Conservation (phyloP, 2,329 filamentous ascomycete species). For the Paradendryphiella salina region DNA sequence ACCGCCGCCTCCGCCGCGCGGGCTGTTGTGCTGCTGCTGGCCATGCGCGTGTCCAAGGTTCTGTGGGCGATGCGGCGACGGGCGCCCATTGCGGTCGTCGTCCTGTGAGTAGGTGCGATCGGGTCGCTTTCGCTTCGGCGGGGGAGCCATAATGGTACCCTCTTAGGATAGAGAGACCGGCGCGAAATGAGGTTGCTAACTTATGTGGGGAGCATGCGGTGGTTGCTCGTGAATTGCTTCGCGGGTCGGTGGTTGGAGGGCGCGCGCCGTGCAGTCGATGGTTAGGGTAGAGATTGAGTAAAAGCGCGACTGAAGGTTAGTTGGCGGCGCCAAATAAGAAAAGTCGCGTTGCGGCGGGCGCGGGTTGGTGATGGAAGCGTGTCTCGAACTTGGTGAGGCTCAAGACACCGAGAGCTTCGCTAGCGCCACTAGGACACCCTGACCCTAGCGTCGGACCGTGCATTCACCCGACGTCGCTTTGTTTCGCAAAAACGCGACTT, state of each 20-base stretch:
- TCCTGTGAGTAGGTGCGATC: constrained; percentile 53
- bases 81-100: constrained; percentile 47
- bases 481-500: background rate
- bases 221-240: constrained; percentile 15
- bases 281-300: background rate
- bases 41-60: constrained; percentile 58
- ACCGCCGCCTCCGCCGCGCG: constrained; percentile 35
- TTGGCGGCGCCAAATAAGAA: constrained; percentile 1
- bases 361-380: constrained; percentile 16
- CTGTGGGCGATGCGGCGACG: constrained; percentile 57
- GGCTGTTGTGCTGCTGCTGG: constrained; percentile 33
- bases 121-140: constrained; percentile 60
- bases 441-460: constrained; percentile 8
- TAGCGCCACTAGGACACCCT: constrained; percentile 9
- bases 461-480: background rate
- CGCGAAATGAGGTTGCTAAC: constrained; percentile 24
- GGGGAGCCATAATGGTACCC: constrained; percentile 53
- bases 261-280: constrained; percentile 4
- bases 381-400: constrained; percentile 16
- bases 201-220: constrained; percentile 38
- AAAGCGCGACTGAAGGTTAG: background rate
- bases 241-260: constrained; percentile 1
- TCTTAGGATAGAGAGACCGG: constrained; percentile 35
- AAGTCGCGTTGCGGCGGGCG: constrained; percentile 16
- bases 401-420: constrained; percentile 9